Evolutionary conservation across 2,329 filamentous ascomycete genomes (phyloP).

Genomic region (Harringtonia lauricola): DNA sequence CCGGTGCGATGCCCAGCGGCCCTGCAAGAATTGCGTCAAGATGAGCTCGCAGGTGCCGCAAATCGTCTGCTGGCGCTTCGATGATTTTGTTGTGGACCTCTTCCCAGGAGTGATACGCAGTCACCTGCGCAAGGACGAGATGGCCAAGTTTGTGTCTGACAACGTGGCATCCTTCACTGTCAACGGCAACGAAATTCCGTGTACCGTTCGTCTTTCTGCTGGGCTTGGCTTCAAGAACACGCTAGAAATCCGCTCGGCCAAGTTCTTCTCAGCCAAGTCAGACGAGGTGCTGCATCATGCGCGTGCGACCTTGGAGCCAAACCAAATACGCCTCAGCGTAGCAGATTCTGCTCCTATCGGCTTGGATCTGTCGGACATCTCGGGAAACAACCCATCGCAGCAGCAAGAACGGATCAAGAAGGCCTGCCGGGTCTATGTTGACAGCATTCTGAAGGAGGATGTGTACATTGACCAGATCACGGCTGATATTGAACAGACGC

Average conservation of each 20-base stretch:
- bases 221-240: slow-evolving; percentile 31
- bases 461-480: slow-evolving; percentile 39
- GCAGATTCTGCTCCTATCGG: slow-evolving; percentile 37
- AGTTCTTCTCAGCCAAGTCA: slow-evolving; percentile 39
- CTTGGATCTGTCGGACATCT: slow-evolving; percentile 29
- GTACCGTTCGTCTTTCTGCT: slow-evolving; percentile 36
- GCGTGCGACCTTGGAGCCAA: slow-evolving; percentile 28
- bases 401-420: slow-evolving; percentile 34
- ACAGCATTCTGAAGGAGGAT: slow-evolving; percentile 35
- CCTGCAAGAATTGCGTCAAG: slow-evolving; percentile 46
- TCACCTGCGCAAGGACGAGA: slow-evolving; percentile 39
- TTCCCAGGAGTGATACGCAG: slow-evolving; percentile 40
- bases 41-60: slow-evolving; percentile 37
- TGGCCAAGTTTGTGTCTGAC: slow-evolving; percentile 35
- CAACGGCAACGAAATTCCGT: slow-evolving; percentile 27
- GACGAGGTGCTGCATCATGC: slow-evolving; percentile 38
- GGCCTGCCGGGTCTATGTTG: slow-evolving; percentile 32
- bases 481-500: slow-evolving; percentile 30
- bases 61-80: slow-evolving; percentile 48
- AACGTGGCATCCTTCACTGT: slow-evolving; percentile 34
- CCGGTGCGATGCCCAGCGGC: slow-evolving; percentile 42
- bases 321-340: slow-evolving; percentile 28
- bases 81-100: slow-evolving; percentile 39
- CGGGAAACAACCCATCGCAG: slow-evolving; percentile 22
- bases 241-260: slow-evolving; percentile 33